Evolutionary conservation across 2,329 filamentous ascomycete species (phyloP), one percentile per base, ranked within the genome.

Genomic region (Diaporthe sp.): DNA sequence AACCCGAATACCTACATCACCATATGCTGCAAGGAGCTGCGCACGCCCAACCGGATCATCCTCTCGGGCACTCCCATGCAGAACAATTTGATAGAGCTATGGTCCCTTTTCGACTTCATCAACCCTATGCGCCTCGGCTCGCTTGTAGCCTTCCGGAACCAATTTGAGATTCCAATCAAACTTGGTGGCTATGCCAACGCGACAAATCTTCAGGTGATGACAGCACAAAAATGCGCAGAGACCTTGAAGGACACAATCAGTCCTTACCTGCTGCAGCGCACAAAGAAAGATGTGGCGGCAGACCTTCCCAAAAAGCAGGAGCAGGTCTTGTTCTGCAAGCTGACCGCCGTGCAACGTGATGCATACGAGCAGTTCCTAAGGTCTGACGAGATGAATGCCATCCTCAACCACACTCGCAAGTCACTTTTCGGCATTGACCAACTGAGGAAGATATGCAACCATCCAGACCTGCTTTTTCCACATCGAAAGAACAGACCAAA

Each of bases 41-140:
- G 94, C 46, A 99, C 97, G 0, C 91, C 94, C 0, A 97, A 98
- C 80, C 92, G 97, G 31, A 90, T 98, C 77, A 98, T 99, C 76
- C 87, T 99, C 1, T 98, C 97, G 0, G 97, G 97, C 7, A 99
- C 97, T 0, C 97, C 97, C 0, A 97, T 99, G 88, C 97, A 99
- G 83, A 99, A 99, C 83, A 98, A 98, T 78, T 86, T 99, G 37
- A 93, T 94, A 0, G 97, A 99, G 82, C 87, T 99, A 0, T 99
- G 97, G 96, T 98, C 96, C 0, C 86, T 99, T 0, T 98, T 99
- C 81, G 97, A 99, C 82, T 99, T 99, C 81, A 94, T 98, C 75
- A 98, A 95, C 77, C 97, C 97, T 0, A 98, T 98, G 95, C 93
- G 96, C 19, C 86, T 99, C 8, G 97, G 97, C 0, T 98, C 95